Percentiles rank a stretch among this genome's conserved stretches.
phyloP scores from a whole-genome alignment of 768 basidiomycete genomes.

The Termitomyces sp. region DNA sequence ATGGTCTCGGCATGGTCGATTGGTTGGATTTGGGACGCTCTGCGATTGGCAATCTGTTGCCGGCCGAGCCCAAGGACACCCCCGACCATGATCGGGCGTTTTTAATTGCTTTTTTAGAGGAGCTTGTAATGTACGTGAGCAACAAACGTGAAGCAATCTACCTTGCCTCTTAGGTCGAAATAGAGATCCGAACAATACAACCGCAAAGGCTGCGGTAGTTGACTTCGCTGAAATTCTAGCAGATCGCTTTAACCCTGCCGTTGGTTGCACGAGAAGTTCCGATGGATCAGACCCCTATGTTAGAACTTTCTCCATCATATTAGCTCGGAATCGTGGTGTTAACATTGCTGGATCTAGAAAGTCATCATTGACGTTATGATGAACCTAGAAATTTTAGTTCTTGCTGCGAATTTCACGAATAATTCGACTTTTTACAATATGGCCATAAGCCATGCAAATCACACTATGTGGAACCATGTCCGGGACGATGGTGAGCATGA shows the following conservation, averaged over 20 bases:
- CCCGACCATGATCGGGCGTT: slow-evolving; percentile 70
- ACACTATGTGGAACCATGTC: slow-evolving; percentile 62
- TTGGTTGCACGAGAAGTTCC: slow-evolving; percentile 71
- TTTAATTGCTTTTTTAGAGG: slow-evolving; percentile 60
- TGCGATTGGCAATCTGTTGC: slow-evolving; percentile 45
- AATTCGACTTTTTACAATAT: slow-evolving; percentile 55
- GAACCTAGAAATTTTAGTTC: slow-evolving; percentile 66
- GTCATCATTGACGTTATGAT: slow-evolving; percentile 82
- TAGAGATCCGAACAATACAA: slow-evolving; percentile 52
- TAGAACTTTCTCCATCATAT: not conserved
- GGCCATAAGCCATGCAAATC: slow-evolving; percentile 59
- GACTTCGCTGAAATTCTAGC: slow-evolving; percentile 54
- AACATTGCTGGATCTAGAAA: slow-evolving; percentile 18
- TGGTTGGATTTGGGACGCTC: slow-evolving; percentile 52
- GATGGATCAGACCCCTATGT: slow-evolving; percentile 51
- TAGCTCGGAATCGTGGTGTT: not conserved
- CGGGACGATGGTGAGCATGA: slow-evolving; percentile 44
- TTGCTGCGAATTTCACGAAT: slow-evolving; percentile 49
- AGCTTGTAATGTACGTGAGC: slow-evolving; percentile 48
- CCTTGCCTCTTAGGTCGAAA: not conserved
- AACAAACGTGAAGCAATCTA: not conserved
- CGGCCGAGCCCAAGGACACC: slow-evolving; percentile 38
- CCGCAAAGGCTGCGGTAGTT: slow-evolving; percentile 49
- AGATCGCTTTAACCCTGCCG: slow-evolving; percentile 47
- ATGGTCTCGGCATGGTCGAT: slow-evolving; percentile 35